Conservation (phyloP, 306 rosid species). For the Ormosia emarginata region DNA sequence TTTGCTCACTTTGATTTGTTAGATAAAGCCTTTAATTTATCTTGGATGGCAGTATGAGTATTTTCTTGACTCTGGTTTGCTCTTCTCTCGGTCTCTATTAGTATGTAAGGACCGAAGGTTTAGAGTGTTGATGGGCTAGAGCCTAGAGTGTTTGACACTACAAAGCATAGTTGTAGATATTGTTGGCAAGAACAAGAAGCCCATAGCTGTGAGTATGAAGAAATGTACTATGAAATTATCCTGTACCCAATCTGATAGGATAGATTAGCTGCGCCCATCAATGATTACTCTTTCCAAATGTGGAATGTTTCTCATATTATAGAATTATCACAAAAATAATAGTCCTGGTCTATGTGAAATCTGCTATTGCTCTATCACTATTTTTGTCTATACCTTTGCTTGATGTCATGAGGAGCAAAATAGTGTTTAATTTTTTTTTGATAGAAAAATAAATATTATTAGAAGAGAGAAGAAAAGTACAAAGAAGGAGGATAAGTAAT, state of each 20-base stretch:
- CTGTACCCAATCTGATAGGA: not conserved
- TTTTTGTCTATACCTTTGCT: not conserved
- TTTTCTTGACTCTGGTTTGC: slow-evolving; percentile 3
- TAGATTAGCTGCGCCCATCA: not conserved
- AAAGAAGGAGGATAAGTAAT: too few relatives aligned
- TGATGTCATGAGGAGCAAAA: not conserved
- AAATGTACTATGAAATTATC: not conserved
- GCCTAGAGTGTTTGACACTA: slow-evolving; percentile 6
- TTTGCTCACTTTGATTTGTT: not conserved
- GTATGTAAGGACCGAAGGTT: not conserved
- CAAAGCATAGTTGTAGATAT: slow-evolving; percentile 1
- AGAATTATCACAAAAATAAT: not conserved
- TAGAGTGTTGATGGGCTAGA: slow-evolving; percentile 8
- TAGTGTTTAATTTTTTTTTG: not conserved
- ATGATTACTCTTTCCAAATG: not conserved
- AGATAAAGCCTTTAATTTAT: slow-evolving; percentile 10
- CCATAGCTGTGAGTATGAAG: not conserved
- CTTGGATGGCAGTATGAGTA: not conserved
- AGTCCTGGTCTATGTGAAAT: not conserved
- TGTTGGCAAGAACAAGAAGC: not conserved
- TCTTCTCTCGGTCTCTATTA: slow-evolving; percentile 4
- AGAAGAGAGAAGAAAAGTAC: too few relatives aligned
- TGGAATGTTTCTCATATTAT: not conserved
- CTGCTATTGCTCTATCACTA: not conserved
- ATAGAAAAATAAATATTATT: too few relatives aligned